Evolutionary conservation across 1,139 yeast genomes (phyloP).

Genomic region (Candida tropicalis): DNA sequence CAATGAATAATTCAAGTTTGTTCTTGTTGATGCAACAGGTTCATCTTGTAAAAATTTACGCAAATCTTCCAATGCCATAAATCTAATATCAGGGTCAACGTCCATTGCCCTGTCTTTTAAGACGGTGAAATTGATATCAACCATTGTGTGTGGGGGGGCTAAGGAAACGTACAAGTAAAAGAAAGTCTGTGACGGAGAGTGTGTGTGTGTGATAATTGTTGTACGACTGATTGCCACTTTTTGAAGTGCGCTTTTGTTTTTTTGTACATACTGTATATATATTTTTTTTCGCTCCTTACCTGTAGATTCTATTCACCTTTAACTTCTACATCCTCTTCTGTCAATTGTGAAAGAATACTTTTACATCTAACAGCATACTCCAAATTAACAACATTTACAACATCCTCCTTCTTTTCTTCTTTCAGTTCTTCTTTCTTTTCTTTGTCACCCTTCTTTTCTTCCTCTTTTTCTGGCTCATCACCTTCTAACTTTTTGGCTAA

Average conservation of each 20-base stretch:
- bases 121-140: conserved; percentile 25
- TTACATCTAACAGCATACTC: conserved; percentile 17
- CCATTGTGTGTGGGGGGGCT: conserved; percentile 17
- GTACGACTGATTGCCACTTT: neutral
- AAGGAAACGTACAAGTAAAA: too few species aligned
- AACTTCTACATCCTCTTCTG: conserved; percentile 14
- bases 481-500: conserved; percentile 27
- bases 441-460: conserved; percentile 13
- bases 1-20: conserved; percentile 24
- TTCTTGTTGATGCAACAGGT: conserved; percentile 23
- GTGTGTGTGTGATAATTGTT: neutral
- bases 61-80: conserved; percentile 84
- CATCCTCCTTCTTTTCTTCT: conserved; percentile 13
- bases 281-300: neutral
- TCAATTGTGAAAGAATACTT: conserved; percentile 13
- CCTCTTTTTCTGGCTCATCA: conserved; percentile 22
- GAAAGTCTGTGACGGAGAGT: too few species aligned
- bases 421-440: conserved; percentile 13
- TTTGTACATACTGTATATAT: conserved; percentile 3
- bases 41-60: conserved; percentile 41
- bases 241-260: conserved; percentile 7
- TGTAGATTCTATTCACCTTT: conserved; percentile 11
- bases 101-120: conserved; percentile 56
- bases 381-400: conserved; percentile 16
- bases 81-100: conserved; percentile 82